Percentiles rank a stretch among this genome's conserved stretches.
These are phyloP conservation scores for Rhizophagus sp. DNA, from an alignment of 192 early-diverging fungal genomes.

Conservation along the genomic window DNA sequence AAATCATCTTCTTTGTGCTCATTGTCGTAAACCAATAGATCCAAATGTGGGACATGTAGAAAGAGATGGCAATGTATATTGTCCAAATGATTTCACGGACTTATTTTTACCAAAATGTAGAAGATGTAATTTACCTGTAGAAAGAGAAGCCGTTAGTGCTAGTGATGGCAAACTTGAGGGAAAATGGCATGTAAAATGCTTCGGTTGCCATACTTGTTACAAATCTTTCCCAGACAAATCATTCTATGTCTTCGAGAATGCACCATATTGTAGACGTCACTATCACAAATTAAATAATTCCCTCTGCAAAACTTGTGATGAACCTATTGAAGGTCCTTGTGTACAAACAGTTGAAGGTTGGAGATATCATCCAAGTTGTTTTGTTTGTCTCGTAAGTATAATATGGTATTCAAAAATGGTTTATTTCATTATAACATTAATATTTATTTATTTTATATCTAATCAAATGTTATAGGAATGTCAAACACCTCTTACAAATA, in stretches of 20 bases:
- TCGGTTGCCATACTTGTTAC: slow-evolving; percentile 71
- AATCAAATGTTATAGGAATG: slow-evolving; percentile 45
- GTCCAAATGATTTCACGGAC: slow-evolving; percentile 65
- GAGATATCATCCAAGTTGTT: slow-evolving; percentile 87
- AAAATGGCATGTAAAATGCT: slow-evolving; percentile 75
- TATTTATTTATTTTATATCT: background rate
- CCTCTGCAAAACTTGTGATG: slow-evolving; percentile 73
- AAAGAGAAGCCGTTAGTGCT: slow-evolving; percentile 73
- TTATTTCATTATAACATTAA: background rate
- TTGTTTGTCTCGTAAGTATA: slow-evolving; percentile 63
- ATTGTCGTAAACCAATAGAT: slow-evolving; percentile 66
- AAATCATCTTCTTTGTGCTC: slow-evolving; percentile 62
- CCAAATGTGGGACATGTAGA: slow-evolving; percentile 52
- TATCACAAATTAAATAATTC: slow-evolving; percentile 87
- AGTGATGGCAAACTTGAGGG: slow-evolving; percentile 66
- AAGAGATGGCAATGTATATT: slow-evolving; percentile 67
- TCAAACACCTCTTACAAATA: slow-evolving; percentile 56
- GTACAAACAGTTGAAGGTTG: slow-evolving; percentile 81
- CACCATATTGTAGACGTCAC: slow-evolving; percentile 82
- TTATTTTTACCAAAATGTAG: slow-evolving; percentile 70
- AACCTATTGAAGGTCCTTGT: slow-evolving; percentile 90
- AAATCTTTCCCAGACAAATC: slow-evolving; percentile 74
- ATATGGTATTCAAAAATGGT: background rate
- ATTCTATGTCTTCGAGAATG: slow-evolving; percentile 88
- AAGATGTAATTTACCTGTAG: slow-evolving; percentile 59